Evolutionary conservation across 2,329 filamentous ascomycete genomes (phyloP).

Genomic region (Emmonsiellopsis sp.): DNA sequence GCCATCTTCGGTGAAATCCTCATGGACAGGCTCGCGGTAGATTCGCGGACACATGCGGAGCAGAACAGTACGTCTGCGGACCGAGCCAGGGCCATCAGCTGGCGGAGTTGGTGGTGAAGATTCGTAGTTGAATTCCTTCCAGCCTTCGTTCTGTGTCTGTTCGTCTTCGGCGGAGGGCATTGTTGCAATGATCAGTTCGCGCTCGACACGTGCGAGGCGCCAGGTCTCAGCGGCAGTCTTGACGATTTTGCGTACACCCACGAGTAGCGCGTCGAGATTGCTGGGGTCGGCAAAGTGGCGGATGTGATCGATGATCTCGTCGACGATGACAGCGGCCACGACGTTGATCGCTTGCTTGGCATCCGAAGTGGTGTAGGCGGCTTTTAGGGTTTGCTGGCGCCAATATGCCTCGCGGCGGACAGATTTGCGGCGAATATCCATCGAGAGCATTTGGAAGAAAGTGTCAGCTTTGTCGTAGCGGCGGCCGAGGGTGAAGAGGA

Average conservation of each 20-base stretch:
- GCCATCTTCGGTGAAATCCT: conserved; percentile 36
- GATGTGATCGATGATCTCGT: conserved; percentile 48
- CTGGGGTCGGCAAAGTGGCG: conserved; percentile 45
- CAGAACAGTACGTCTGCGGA: conserved; percentile 32
- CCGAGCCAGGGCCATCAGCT: background rate
- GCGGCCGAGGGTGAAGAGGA: conserved; percentile 47
- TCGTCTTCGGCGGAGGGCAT: conserved; percentile 37
- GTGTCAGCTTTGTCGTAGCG: conserved; percentile 49
- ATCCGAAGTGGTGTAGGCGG: conserved; percentile 47
- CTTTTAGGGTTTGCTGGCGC: conserved; percentile 50
- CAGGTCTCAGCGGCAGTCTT: conserved; percentile 52
- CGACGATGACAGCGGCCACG: conserved; percentile 46
- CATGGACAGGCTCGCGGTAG: conserved; percentile 42
- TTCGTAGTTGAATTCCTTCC: conserved; percentile 25
- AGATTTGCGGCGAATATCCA: conserved; percentile 48
- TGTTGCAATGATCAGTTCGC: conserved; percentile 45
- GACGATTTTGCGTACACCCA: conserved; percentile 45
- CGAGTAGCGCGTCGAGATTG: conserved; percentile 42
- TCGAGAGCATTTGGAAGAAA: conserved; percentile 46
- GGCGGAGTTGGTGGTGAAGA: background rate
- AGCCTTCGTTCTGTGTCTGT: conserved; percentile 26
- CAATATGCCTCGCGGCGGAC: conserved; percentile 49
- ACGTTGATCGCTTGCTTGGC: conserved; percentile 50
- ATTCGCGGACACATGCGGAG: conserved; percentile 46
- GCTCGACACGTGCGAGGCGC: conserved; percentile 49